phyloP scores from a whole-genome alignment of 441 rosid species.

The Lagerstroemia fauriei region DNA sequence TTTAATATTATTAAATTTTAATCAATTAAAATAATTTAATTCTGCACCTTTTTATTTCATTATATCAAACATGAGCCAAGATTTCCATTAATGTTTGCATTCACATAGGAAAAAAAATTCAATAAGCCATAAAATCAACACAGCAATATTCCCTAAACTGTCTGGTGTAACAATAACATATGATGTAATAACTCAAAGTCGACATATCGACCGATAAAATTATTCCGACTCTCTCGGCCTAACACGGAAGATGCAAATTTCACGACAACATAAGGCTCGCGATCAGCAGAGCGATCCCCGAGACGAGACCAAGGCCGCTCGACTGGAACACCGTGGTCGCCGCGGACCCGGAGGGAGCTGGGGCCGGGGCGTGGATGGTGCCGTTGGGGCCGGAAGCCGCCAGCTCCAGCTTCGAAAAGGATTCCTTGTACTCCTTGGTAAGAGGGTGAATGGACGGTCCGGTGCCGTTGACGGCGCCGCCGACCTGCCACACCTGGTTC shows the following conservation, averaged over 20 bases:
- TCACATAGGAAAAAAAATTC: no score
- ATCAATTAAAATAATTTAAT: no score
- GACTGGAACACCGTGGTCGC: not conserved
- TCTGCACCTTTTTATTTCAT: no score
- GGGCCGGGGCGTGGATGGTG: not conserved
- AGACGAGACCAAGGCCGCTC: not conserved
- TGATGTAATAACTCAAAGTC: no score
- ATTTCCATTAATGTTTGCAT: no score
- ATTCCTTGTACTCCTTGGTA: conserved; percentile 26
- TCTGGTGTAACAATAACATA: no score
- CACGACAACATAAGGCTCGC: not conserved
- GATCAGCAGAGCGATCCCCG: not conserved
- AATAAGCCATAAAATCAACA: no score
- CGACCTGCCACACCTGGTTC: conserved; percentile 70
- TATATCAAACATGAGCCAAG: no score
- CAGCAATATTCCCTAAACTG: no score
- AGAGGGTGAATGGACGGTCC: conserved; percentile 43
- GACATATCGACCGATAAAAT: no score
- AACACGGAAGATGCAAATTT: not conserved
- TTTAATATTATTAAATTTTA: no score
- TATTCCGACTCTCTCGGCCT: not conserved
- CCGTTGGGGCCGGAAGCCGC: not conserved
- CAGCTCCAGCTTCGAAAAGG: conserved; percentile 39
- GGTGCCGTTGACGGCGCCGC: conserved; percentile 31
- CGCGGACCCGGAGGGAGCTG: not conserved